Evolutionary conservation across 2,329 filamentous ascomycete genomes (phyloP), one percentile per base, ranked within the genome.

Genomic region (Alternaria conjuncta): DNA sequence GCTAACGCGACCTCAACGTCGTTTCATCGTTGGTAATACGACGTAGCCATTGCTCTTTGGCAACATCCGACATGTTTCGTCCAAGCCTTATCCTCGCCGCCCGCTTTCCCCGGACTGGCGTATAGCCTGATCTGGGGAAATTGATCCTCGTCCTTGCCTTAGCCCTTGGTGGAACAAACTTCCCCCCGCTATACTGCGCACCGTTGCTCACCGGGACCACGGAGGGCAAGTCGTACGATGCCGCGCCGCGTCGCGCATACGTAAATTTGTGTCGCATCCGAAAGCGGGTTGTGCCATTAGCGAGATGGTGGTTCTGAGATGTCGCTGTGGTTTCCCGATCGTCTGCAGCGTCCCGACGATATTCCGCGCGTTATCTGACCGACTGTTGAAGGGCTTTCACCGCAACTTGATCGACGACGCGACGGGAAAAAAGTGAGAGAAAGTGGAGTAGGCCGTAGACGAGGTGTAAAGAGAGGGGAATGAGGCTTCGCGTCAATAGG

Each of bases 111-210:
- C 68, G 62, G 63, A 57, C 51, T 57, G 47, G 23, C 64, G 46
- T 46, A 28, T 57, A 63, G 56, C 61, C 68, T 70, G 58, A 65
- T 73, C 63, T 69, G 69, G 72, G 72, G 67, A 71, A 67, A 25
- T 53, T 60, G 60, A 58, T 70, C 67, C 55, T 61, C 66, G 59
- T 63, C 68, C 61, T 65, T 63, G 57, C 62, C 28, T 64, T 67
- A 63, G 63, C 57, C 54, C 62, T 61, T 7, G 60, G 54, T 57
- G 51, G 61, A 64, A 55, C 57, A 70, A 66, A 67, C 63, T 56
- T 70, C 44, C 63, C 46, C 63, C 67, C 60, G 57, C 53, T 18
- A 59, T 57, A 18, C 23, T 45, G 60, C 59, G 57, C 50, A 50
- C 63, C 61, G 49, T 65, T 36, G 57, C 46, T 12, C 60, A 44